Evolutionary conservation across 2,329 filamentous ascomycete species (phyloP).

Genomic region (Botryotinia narcissicola): DNA sequence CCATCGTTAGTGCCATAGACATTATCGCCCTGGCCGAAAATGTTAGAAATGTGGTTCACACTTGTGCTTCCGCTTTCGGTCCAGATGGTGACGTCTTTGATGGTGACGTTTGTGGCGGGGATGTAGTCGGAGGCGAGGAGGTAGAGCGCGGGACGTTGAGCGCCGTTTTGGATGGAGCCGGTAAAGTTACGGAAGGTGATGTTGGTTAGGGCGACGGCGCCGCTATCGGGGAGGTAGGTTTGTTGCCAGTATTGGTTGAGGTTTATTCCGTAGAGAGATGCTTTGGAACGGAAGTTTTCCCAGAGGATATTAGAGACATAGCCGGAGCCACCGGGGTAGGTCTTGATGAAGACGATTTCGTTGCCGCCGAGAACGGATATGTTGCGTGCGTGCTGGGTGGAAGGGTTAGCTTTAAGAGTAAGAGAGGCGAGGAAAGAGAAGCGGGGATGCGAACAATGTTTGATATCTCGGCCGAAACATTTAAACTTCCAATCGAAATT

Average conservation of each 20-base stretch:
- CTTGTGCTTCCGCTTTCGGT: slow-evolving; percentile 33
- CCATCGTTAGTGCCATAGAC: slow-evolving; percentile 32
- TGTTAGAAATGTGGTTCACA: slow-evolving; percentile 40
- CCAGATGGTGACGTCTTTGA: slow-evolving; percentile 41
- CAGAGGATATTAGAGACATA: slow-evolving; percentile 41
- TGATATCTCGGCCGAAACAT: slow-evolving; percentile 22
- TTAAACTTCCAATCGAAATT: slow-evolving; percentile 40
- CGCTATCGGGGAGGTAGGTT: slow-evolving; percentile 31
- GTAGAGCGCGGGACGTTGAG: slow-evolving; percentile 35
- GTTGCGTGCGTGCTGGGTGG: slow-evolving; percentile 30
- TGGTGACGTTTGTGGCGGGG: slow-evolving; percentile 37
- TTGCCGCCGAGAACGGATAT: slow-evolving; percentile 41
- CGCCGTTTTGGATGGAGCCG: slow-evolving; percentile 31
- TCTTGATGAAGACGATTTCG: slow-evolving; percentile 43
- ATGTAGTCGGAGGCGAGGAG: slow-evolving; percentile 39
- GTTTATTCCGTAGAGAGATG: slow-evolving; percentile 31
- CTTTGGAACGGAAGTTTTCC: slow-evolving; percentile 35
- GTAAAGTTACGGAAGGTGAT: slow-evolving; percentile 38
- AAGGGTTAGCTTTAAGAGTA: neutral
- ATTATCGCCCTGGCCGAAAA: slow-evolving; percentile 39
- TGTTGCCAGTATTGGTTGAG: slow-evolving; percentile 35
- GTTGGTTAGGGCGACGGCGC: slow-evolving; percentile 30
- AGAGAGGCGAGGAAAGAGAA: neutral
- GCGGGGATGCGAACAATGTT: slow-evolving; percentile 1
- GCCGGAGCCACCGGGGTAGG: slow-evolving; percentile 41